Conservation (phyloP, 768 basidiomycete genomes). For the Filobasidium floriforme region DNA sequence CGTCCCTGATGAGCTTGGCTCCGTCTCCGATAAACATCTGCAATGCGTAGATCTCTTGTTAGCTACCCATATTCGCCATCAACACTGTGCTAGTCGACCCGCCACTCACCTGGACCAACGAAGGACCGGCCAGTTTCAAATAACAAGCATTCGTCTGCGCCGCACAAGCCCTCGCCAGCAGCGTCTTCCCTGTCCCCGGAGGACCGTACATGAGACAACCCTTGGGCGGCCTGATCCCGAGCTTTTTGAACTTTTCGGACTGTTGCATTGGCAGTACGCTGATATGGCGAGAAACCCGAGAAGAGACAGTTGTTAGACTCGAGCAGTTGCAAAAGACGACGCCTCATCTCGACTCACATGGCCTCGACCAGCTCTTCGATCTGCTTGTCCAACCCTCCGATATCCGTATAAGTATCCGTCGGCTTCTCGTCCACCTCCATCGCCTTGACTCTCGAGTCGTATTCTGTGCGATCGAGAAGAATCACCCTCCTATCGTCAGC, state of each 20-base stretch:
- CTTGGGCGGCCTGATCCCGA: constrained; percentile 97
- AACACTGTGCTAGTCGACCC: too few relatives aligned
- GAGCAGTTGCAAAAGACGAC: neutral
- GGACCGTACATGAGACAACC: constrained; percentile 98
- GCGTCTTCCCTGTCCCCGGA: constrained; percentile 94
- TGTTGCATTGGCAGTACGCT: constrained; percentile 93
- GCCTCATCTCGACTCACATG: constrained; percentile 49
- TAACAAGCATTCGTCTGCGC: constrained; percentile 97
- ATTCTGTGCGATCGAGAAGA: constrained; percentile 54
- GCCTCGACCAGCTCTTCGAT: constrained; percentile 98
- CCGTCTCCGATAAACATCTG: constrained; percentile 99
- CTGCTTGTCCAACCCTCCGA: constrained; percentile 97
- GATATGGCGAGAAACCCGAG: neutral
- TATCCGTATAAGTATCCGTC: constrained; percentile 86
- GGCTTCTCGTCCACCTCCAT: constrained; percentile 99
- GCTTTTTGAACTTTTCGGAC: constrained; percentile 92
- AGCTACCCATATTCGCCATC: too few relatives aligned
- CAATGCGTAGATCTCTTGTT: too few relatives aligned
- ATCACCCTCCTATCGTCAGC: neutral
- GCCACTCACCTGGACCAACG: constrained; percentile 70
- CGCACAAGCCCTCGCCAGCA: constrained; percentile 94
- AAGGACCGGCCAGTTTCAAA: constrained; percentile 93
- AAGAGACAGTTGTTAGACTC: neutral
- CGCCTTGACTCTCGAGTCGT: constrained; percentile 95
- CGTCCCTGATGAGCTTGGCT: constrained; percentile 95